Base-by-base conservation (phyloP, 176 grass and related monocot genomes). In the Aegilops bicornis region DNA sequence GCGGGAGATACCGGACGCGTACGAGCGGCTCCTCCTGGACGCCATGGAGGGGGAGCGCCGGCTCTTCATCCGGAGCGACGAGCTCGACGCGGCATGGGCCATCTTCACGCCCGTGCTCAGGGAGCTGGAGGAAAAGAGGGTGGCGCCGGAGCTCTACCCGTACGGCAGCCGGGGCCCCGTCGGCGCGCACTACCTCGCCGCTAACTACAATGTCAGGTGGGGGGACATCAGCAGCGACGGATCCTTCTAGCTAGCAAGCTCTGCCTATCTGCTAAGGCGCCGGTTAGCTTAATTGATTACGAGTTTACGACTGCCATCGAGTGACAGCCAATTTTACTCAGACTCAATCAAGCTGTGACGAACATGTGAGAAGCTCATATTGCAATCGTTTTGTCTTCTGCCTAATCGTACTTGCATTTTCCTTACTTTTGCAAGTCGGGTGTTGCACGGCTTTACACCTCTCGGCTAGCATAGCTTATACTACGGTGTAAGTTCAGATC, bases 21-120 rank as follows among this genome's bases (percentile, higher is more conserved):
- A 98, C 56, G 96, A 98, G 91, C 89, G 93, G 35, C 84, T 98
- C 47, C 84, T 98, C 14, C 83, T 98, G 64, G 96, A 98, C 78
- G 96, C 96, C 35, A 88, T 98, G 36, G 96, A 88, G 84, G 96
- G 93, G 60, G 96, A 98, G 87, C 77, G 89, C 4, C 79, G 96
- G 8, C 96, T 98, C 15, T 98, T 98, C 77, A 98, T 98, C 66
- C 91, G 96, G 73, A 98, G 96, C 54, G 96, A 98, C 83, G 96
- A 98, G 79, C 96, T 98, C 7, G 93, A 98, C 58, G 93, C 96
- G 4, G 96, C 96, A 0, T 98, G 96, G 96, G 89, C 88, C 58
- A 81, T 98, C 77, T 98, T 98, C 83, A 93, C 96, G 37, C 95
- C 96, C 3, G 85, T 92, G 81, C 93, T 98, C 30, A 87, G 78